Evolutionary conservation across 768 basidiomycete species (phyloP).

Genomic region (Grammothele lineata): DNA sequence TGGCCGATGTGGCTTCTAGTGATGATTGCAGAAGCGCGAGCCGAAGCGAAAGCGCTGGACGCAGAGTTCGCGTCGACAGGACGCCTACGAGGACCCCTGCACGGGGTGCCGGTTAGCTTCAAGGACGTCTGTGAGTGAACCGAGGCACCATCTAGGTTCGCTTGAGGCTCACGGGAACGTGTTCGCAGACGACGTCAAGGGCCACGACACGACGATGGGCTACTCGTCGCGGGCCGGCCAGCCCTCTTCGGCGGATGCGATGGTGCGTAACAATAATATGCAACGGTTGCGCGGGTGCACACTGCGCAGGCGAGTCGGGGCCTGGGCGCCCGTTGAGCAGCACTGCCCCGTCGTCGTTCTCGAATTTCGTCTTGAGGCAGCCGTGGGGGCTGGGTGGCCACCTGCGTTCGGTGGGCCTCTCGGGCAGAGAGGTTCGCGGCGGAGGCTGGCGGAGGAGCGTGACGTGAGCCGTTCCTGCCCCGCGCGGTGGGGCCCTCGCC

Average conservation of each 20-base stretch:
- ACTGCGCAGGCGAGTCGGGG: slow-evolving; percentile 49
- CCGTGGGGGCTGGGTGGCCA: no score
- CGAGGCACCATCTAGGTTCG: background rate
- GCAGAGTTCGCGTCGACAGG: slow-evolving; percentile 54
- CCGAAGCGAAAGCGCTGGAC: slow-evolving; percentile 63
- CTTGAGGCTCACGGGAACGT: background rate
- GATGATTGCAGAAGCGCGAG: slow-evolving; percentile 62
- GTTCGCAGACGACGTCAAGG: slow-evolving; percentile 49
- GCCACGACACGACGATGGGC: slow-evolving; percentile 65
- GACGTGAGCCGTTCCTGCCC: no score
- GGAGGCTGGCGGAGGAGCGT: no score
- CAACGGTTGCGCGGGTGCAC: no score
- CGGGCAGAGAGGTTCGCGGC: no score
- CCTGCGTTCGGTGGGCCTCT: no score
- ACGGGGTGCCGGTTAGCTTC: slow-evolving; percentile 76
- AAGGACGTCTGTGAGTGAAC: slow-evolving; percentile 60
- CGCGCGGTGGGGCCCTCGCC: no score
- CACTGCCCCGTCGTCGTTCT: no score
- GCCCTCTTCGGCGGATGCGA: slow-evolving; percentile 52
- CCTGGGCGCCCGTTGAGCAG: no score
- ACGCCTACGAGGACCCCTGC: slow-evolving; percentile 61
- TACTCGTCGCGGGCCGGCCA: slow-evolving; percentile 64
- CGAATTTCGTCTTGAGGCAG: no score
- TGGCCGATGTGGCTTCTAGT: slow-evolving; percentile 45
- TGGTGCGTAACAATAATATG: no score